Percentiles rank a stretch among this genome's conserved stretches.
Evolutionary conservation across 441 rosid species (phyloP).

Genomic region (Eruca vesicaria): DNA sequence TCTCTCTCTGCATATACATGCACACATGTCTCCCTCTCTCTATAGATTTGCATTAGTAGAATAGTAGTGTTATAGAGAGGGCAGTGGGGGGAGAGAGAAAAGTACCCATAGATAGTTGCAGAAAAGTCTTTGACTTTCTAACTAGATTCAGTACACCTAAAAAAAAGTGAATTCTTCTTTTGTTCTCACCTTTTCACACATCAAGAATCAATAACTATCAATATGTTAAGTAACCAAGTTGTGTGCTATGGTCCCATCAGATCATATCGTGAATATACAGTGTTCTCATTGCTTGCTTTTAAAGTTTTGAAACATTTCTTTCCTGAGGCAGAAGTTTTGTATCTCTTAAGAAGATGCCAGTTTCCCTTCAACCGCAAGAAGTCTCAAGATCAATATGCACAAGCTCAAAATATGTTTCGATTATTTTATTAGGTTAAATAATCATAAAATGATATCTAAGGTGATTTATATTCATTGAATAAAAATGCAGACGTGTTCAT

Average conservation of each 20-base stretch:
- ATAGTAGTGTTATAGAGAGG: neutral
- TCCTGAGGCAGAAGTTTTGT: neutral
- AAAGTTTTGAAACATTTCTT: neutral
- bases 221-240: neutral
- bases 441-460: neutral
- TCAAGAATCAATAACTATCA: neutral
- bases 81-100: slow-evolving; percentile 5
- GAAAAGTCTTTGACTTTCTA: slow-evolving; percentile 8
- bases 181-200: slow-evolving; percentile 27
- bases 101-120: slow-evolving; percentile 1
- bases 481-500: slow-evolving; percentile 17
- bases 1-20: neutral
- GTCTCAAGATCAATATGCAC: slow-evolving; percentile 3
- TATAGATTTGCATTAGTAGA: neutral
- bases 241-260: slow-evolving; percentile 4
- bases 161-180: slow-evolving; percentile 13
- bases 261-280: neutral
- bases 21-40: slow-evolving; percentile 1
- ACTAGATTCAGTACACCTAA: slow-evolving; percentile 22
- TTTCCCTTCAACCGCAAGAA: neutral
- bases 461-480: neutral
- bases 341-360: neutral
- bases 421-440: neutral
- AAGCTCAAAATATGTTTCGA: slow-evolving; percentile 2
- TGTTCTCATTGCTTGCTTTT: slow-evolving; percentile 11